Conservation (phyloP, 2,329 filamentous ascomycete genomes). For the Leptodontidium sp. region DNA sequence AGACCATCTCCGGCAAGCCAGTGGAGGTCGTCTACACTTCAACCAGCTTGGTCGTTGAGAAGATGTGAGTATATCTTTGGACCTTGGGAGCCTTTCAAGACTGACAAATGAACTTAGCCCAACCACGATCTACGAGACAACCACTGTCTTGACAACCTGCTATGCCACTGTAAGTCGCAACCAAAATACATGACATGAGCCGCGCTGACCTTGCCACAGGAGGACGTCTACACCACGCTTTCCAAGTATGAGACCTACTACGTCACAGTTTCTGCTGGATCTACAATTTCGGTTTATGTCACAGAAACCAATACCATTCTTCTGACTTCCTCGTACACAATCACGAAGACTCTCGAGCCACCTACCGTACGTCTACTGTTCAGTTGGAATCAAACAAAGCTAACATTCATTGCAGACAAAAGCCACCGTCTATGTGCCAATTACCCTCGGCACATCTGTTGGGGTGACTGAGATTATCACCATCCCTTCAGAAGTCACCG, state of each 20-base stretch:
- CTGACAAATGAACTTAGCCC: not conserved
- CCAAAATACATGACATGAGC: not conserved
- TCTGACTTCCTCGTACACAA: conserved; percentile 48
- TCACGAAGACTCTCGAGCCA: conserved; percentile 39
- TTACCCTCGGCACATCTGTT: conserved; percentile 39
- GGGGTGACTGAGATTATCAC: conserved; percentile 38
- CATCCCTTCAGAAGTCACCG: conserved; percentile 38
- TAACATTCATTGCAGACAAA: conserved; percentile 24
- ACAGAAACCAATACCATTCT: conserved; percentile 54
- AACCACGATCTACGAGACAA: conserved; percentile 19
- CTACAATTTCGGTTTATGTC: conserved; percentile 51
- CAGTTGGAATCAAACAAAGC: not conserved
- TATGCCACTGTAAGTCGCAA: conserved; percentile 18
- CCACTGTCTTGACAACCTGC: conserved; percentile 15
- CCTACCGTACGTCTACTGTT: conserved; percentile 31
- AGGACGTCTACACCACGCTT: conserved; percentile 22
- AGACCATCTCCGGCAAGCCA: conserved; percentile 53
- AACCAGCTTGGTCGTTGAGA: conserved; percentile 39
- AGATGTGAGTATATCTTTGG: conserved; percentile 27
- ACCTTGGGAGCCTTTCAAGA: not conserved
- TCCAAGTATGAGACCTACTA: conserved; percentile 46
- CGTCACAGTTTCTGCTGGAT: conserved; percentile 54
- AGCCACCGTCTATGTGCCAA: conserved; percentile 36
- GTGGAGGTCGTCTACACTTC: conserved; percentile 46
- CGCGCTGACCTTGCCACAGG: not conserved